Evolutionary conservation across 768 basidiomycete genomes (phyloP), one percentile per base, ranked within the genome.

Genomic region (Tulasnella sp.): DNA sequence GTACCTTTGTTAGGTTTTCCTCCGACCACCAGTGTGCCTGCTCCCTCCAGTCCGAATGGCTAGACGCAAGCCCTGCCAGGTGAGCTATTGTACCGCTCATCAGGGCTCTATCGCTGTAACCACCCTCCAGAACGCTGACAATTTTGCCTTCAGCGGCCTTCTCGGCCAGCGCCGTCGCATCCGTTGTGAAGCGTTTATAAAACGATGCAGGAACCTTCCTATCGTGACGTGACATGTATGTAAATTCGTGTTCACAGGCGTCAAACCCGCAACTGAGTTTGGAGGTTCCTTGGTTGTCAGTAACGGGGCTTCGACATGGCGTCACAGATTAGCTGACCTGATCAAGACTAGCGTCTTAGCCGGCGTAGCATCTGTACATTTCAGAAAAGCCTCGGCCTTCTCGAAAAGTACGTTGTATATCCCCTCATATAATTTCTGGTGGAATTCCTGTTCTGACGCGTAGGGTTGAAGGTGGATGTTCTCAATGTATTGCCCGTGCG

Each of bases 121-220:
- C 95, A 1, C 95, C 95, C 72, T 99, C 95, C 1, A 99, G 80
- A 0, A 97, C 88, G 65, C 89, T 92, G 41, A 98, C 76, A 4
- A 95, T 65, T 43, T 82, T 78, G 0, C 92, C 90, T 1, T 70
- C 66, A 0, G 88, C 82, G 63, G 83, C 83, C 47, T 69, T 64
- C 26, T 85, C 78, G 5, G 86, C 84, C 58, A 99, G 78, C 0
- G 65, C 68, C 54, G 79, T 75, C 0, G 82, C 80, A 65, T 95
- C 91, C 3, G 72, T 76, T 0, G 91, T 83, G 66, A 97, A 95
- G 9, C 81, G 84, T 65, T 85, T 73, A 70, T 87, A 98, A 71
- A 96, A 96, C 0, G 83, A 81, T 0, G 83, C 77, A 0, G 94
- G 94, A 0, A 97, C 90, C 63, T 85, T 86, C n/a, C 92, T 83